phyloP scores from a whole-genome alignment of 2,329 filamentous ascomycete species.

The Cercospora sp. region DNA sequence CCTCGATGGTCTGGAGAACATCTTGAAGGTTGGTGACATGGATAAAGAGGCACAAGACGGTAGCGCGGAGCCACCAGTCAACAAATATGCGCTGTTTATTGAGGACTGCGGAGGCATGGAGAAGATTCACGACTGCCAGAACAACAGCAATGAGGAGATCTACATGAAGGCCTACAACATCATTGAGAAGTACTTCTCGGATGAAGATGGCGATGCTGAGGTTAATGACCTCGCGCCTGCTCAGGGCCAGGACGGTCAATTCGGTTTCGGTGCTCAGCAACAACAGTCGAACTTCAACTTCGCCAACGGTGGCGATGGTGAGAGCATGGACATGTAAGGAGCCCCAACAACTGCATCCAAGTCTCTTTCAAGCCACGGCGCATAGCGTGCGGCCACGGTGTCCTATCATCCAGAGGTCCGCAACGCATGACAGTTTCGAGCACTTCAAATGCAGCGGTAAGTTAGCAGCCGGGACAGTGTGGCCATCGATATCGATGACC shows the following conservation, averaged over 20 bases:
- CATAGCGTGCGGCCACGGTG: not conserved
- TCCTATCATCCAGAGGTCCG: not conserved
- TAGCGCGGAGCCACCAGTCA: slow-evolving; percentile 72
- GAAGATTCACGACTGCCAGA: slow-evolving; percentile 99
- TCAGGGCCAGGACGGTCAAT: slow-evolving; percentile 70
- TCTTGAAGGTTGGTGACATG: slow-evolving; percentile 98
- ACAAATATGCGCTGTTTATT: slow-evolving; percentile 96
- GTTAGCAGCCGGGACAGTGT: slow-evolving; percentile 10
- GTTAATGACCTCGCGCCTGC: slow-evolving; percentile 78
- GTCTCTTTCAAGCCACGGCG: not conserved
- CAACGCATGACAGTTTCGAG: not conserved
- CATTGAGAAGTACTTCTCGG: slow-evolving; percentile 99
- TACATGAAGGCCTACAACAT: slow-evolving; percentile 99
- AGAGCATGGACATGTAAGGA: slow-evolving; percentile 56
- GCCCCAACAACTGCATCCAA: not conserved
- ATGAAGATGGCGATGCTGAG: slow-evolving; percentile 84
- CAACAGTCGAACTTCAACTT: slow-evolving; percentile 92
- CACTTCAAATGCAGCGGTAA: slow-evolving; percentile 13
- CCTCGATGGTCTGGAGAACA: slow-evolving; percentile 96
- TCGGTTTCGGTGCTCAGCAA: slow-evolving; percentile 72
- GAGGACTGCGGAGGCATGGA: slow-evolving; percentile 99
- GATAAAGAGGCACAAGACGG: slow-evolving; percentile 87
- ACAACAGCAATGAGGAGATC: slow-evolving; percentile 99
- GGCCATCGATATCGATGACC: not conserved
- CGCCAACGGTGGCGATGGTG: slow-evolving; percentile 70